Conservation (phyloP, 2,329 filamentous ascomycete species). For the Chaetomium sp. region DNA sequence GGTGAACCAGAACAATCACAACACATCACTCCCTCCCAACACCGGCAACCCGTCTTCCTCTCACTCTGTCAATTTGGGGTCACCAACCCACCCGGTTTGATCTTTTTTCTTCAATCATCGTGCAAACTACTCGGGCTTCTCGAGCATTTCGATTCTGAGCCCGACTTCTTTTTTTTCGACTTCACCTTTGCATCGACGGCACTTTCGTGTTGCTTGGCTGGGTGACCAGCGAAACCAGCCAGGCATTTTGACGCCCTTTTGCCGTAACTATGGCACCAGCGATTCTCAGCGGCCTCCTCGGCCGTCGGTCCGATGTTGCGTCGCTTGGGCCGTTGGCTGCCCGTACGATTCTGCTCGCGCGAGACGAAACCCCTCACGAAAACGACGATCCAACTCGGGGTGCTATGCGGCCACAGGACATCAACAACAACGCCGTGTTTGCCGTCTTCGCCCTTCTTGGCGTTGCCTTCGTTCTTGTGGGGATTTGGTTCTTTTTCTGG, state of each 20-base stretch:
- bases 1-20: conserved; percentile 19
- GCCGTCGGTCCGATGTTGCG: conserved; percentile 23
- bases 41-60: neutral
- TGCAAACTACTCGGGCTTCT: neutral
- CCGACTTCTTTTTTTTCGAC: neutral
- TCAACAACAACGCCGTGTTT: conserved; percentile 68
- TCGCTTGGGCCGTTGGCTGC: conserved; percentile 39
- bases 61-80: conserved; percentile 1
- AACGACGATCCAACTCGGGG: conserved; percentile 39
- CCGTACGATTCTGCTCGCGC: conserved; percentile 36
- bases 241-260: neutral
- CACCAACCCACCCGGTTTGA: neutral
- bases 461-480: conserved; percentile 63
- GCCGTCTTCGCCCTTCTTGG: conserved; percentile 81
- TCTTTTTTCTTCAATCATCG: neutral
- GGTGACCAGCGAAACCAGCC: conserved; percentile 23
- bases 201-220: conserved; percentile 18
- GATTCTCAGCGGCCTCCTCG: conserved; percentile 28
- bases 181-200: conserved; percentile 3
- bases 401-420: conserved; percentile 46
- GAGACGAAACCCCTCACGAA: conserved; percentile 29
- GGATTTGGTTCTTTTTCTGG: conserved; percentile 99
- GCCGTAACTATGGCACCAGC: conserved; percentile 35
- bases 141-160: neutral
- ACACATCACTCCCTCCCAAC: conserved; percentile 2